Evolutionary conservation across 139 green algal genomes (phyloP), one percentile per base, ranked within the genome.

Genomic region (Raphidocelis subcapitata): DNA sequence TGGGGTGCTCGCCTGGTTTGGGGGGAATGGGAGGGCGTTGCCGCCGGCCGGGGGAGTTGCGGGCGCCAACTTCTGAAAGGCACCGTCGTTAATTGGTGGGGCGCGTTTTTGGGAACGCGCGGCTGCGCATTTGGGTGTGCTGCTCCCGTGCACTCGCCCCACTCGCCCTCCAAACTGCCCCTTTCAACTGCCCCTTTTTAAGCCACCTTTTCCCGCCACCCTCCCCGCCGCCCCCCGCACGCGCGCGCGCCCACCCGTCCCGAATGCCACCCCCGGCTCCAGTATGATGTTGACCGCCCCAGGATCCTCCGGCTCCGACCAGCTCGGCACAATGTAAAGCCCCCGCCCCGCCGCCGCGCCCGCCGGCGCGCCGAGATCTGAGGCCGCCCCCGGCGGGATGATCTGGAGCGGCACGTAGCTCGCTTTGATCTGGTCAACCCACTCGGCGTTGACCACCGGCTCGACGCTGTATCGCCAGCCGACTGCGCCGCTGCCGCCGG

Each of bases 231-330:
- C 20, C 44, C 21, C 21, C 4, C 18, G 26, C 18, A 35, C 54
- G 5, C 10, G 23, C 21, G 4, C 12, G 14, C 1, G 29, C 72
- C 29, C 64, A 84, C 84, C 93, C 2, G 93, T 98, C 44, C 93
- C 93, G 69, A 98, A 98, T 0, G 93, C 91, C 32, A 98, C 74
- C 0, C 93, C 93, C 20, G 93, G 92, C 46, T 89, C 80, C 62
- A 97, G 72, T 0, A 85, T 71, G 36, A 97, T 85, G 75, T 88
- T 91, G 31, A 89, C 56, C 1, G 83, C 89, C 20, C 26, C 37
- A 0, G 69, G 72, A 46, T 88, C 79, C 5, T 47, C 1, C 0
- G 85, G 81, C 20, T 86, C 47, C 47, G 61, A 76, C 88, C 89
- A 94, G 28, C 82, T 61, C 12, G 90, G 90, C 29, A 94, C 80